Percentiles rank a stretch among this genome's conserved stretches.
These are phyloP conservation scores for Fusarium proliferatum DNA, from an alignment of 2,329 filamentous ascomycete genomes.

Conservation along the genomic window DNA sequence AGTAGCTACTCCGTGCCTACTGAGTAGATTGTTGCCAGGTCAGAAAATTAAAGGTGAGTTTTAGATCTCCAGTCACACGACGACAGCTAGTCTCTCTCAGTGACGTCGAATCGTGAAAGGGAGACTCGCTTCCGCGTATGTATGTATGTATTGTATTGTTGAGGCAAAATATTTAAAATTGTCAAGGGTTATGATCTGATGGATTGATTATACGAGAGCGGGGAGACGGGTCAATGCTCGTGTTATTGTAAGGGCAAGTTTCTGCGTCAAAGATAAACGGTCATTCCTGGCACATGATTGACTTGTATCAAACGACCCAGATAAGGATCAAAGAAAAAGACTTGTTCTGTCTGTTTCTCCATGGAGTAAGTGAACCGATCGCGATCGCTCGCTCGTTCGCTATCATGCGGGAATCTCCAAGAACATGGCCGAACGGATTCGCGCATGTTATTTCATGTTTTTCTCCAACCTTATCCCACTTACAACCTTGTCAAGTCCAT, in stretches of 20 bases:
- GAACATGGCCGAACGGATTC: background rate
- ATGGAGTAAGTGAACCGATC: conserved; percentile 2
- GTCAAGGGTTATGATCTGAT: conserved; percentile 38
- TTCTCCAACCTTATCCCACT: conserved; percentile 9
- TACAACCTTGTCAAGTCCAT: conserved; percentile 8
- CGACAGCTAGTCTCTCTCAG: background rate
- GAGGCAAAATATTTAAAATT: conserved; percentile 24
- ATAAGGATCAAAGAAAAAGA: background rate
- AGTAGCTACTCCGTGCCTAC: background rate
- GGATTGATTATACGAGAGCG: conserved; percentile 12
- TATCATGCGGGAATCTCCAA: background rate
- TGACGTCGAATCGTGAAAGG: conserved; percentile 26
- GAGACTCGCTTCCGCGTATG: conserved; percentile 2
- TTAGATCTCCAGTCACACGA: conserved; percentile 17
- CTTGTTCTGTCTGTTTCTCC: background rate
- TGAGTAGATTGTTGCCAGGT: conserved; percentile 10
- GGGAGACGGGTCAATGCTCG: conserved; percentile 17
- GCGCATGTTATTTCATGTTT: conserved; percentile 1
- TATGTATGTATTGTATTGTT: background rate
- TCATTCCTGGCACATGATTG: conserved; percentile 14
- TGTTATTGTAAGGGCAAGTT: conserved; percentile 15
- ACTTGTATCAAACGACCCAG: background rate
- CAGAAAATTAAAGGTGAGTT: conserved; percentile 10
- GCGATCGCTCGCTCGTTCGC: background rate
- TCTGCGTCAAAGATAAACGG: conserved; percentile 21